Conservation (phyloP, 306 rosid genomes). For the Citrullus colocynthis region DNA sequence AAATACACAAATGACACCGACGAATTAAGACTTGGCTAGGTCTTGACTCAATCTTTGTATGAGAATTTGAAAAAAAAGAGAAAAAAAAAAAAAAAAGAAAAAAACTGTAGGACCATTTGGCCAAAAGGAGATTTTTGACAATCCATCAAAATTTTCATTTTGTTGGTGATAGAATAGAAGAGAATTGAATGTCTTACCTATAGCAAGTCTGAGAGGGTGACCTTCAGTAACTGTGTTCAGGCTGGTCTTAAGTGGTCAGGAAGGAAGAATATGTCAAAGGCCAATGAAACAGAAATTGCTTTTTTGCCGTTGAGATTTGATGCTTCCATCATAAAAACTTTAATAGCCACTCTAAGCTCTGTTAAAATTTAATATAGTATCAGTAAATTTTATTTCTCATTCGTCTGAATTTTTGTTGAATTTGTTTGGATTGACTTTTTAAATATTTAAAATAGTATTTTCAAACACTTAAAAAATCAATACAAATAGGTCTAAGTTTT, state of each 20-base stretch:
- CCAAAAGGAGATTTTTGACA: neutral
- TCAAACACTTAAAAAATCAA: too few species aligned
- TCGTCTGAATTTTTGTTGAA: too few species aligned
- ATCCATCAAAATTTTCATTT: neutral
- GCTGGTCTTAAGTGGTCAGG: neutral
- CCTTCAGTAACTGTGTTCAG: neutral
- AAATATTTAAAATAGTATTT: too few species aligned
- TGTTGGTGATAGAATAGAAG: neutral
- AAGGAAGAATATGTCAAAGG: neutral
- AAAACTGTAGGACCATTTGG: neutral
- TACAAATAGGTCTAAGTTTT: neutral
- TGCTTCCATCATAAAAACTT: constrained; percentile 37
- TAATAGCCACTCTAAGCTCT: constrained; percentile 77
- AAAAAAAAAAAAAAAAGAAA: neutral
- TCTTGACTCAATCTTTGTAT: neutral
- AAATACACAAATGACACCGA: neutral
- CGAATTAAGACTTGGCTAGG: neutral
- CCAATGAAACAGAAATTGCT: constrained; percentile 3
- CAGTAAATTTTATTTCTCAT: constrained; percentile 6
- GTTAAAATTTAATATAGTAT: constrained; percentile 17
- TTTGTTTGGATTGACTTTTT: too few species aligned
- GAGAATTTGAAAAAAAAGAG: neutral
- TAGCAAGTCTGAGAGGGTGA: neutral
- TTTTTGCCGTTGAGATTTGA: neutral
- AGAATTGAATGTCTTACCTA: neutral